Conservation (phyloP, 768 basidiomycete species). For the Hericium coralloides region DNA sequence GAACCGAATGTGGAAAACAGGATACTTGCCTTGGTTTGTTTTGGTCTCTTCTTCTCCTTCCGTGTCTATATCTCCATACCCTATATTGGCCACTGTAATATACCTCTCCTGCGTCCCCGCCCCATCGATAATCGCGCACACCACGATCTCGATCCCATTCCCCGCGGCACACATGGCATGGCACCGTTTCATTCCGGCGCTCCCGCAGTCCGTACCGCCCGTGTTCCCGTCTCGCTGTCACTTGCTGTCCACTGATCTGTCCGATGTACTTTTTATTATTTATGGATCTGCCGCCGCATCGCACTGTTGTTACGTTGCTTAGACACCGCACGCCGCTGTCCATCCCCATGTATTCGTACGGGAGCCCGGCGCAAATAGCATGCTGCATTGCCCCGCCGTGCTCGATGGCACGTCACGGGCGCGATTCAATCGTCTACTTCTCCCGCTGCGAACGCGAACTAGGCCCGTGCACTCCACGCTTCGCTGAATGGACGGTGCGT, state of each 20-base stretch:
- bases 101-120: conserved; percentile 5
- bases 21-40: not conserved
- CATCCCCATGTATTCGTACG: too few relatives aligned
- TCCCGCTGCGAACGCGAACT: too few relatives aligned
- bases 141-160: not conserved
- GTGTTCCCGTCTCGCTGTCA: not conserved
- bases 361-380: conserved; percentile 2
- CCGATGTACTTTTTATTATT: not conserved
- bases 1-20: too few relatives aligned
- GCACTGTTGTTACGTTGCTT: too few relatives aligned
- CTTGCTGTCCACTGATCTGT: not conserved
- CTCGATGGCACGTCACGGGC: not conserved
- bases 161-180: not conserved
- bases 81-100: conserved; percentile 12
- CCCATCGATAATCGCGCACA: not conserved
- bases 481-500: too few relatives aligned
- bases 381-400: not conserved
- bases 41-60: conserved; percentile 2
- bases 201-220: not conserved
- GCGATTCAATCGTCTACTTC: too few relatives aligned
- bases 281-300: not conserved
- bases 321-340: too few relatives aligned
- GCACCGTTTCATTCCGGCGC: not conserved
- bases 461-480: too few relatives aligned
- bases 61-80: conserved; percentile 9